Evolutionary conservation across 352 stramenopile genomes (phyloP), one percentile per base, ranked within the genome.

Genomic region (Pythium angustatum): DNA sequence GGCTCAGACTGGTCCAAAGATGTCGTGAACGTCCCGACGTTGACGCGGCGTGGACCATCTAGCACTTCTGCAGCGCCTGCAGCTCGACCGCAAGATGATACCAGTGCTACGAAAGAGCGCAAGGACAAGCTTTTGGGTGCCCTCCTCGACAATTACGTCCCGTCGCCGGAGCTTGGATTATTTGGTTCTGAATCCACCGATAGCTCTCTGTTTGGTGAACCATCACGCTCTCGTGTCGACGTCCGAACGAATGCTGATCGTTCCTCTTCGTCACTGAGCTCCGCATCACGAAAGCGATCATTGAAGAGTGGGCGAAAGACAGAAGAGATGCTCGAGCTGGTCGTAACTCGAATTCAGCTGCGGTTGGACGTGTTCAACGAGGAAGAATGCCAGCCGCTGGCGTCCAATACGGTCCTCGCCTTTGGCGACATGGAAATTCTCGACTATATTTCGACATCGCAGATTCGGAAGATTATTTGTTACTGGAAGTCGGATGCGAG

Each of bases 391-490:
- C 87, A 96, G 64, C 78, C 81, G 8, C 54, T 96, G 26, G 83
- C 85, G 5, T 91, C 82, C 12, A 91, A 91, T 58, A 81, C 75
- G 0, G 85, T 94, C 26, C 41, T 94, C 6, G 85, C 86, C 7
- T 55, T 96, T 22, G 83, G 86, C 9, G 86, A 96, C 60, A 58
- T 96, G 27, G 87, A 94, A 57, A 80, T 96, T 38, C 62, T 96
- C 41, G 87, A 96, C 58, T 96, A 94, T 66, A 96, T 96, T 62
- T 94, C 85, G 4, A 96, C 87, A 0, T 96, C 87, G 0, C 85
- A 94, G 68, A 96, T 96, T 60, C 84, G 87, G 44, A 96, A 94
- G 68, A 90, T 96, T 34, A 82, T 96, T 27, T 96, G 85, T 71
- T 94, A 96, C 67, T 96, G 87, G 87, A 96, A 96, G 65, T 93